phyloP scores from a whole-genome alignment of 371 early-diverging fungal genomes.

The Catenaria anguillulae region DNA sequence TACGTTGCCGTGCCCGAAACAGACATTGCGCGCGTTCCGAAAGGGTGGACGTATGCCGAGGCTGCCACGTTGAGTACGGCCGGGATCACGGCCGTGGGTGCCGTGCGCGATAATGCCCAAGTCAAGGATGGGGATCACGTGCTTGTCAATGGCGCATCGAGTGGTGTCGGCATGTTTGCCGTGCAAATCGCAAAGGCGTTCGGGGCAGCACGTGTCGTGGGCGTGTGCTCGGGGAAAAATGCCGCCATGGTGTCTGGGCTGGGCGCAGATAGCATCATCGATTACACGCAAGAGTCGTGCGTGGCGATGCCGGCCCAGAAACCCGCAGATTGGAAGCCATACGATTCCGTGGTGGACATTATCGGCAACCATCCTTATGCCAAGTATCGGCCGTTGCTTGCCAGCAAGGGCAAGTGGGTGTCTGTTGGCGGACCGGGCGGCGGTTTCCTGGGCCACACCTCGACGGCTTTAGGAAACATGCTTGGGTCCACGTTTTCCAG shows the following conservation, averaged over 20 bases:
- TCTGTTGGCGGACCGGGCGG: no score
- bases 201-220: conserved; percentile 37
- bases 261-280: conserved; percentile 44
- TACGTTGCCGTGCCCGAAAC: conserved; percentile 11
- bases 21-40: conserved; percentile 19
- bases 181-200: conserved; percentile 44
- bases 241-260: conserved; percentile 28
- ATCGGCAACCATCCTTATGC: no score
- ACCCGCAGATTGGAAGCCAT: conserved; percentile 1
- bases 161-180: conserved; percentile 42
- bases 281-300: conserved; percentile 23
- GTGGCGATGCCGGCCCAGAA: neutral
- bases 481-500: no score
- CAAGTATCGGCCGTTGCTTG: no score
- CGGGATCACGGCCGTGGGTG: conserved; percentile 28
- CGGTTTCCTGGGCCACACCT: no score
- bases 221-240: conserved; percentile 41
- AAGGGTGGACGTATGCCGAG: conserved; percentile 21
- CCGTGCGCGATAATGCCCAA: conserved; percentile 14
- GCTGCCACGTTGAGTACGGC: conserved; percentile 32
- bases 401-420: no score
- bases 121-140: conserved; percentile 23
- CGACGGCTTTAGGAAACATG: no score
- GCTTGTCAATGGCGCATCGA: conserved; percentile 37
- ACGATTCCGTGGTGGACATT: no score